Base-by-base conservation (phyloP, 306 rosid species). In the Cicer pinnatifidum region DNA sequence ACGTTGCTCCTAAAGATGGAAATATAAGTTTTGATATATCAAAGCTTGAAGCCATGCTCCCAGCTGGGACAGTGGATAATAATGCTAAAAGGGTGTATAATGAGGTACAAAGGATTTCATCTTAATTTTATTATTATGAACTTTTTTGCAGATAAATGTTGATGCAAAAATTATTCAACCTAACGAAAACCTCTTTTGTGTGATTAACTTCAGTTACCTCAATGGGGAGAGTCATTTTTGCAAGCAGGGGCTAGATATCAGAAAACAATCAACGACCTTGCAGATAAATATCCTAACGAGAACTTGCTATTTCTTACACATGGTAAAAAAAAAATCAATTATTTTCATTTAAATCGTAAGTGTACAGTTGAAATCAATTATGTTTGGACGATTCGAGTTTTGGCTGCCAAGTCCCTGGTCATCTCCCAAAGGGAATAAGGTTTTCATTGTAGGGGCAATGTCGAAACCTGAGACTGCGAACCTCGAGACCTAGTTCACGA, bases 221-320 rank as follows among this genome's bases (percentile, higher is more conserved):
- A 63, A 57, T 89, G 97, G 96, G 91, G 66, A 64, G 98, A 88
- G 80, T 33, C 89, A 7, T 64, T 57, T 72, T 7, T 0, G 8
- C 67, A 10, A 20, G 67, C 97, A 45, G 80, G 85, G 52, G 54
- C 68, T 9, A 83, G 97, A 85, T 93, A 88, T 74, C 79, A 77
- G 9, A 65, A 85, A 41, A 47, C 84, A 51, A 40, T 91, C 58
- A 74, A 83, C 79, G 82, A 83, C 40, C 94, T 91, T 65, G 96
- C 98, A 1, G 87, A 93, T 76, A 86, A 84, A 64, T 84, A 85
- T 77, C 91, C 92, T 8, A 60, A 75, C 1, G 87, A 91, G 61
- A 93, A 91, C 72, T 82, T 93, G 82, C 82, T 93, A 35, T 86
- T 88, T 44, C 83, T 91, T 64, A 91, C 96, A 47, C 98, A 92